Evolutionary conservation across 768 basidiomycete genomes (phyloP).

Genomic region (Boletus insuetus): DNA sequence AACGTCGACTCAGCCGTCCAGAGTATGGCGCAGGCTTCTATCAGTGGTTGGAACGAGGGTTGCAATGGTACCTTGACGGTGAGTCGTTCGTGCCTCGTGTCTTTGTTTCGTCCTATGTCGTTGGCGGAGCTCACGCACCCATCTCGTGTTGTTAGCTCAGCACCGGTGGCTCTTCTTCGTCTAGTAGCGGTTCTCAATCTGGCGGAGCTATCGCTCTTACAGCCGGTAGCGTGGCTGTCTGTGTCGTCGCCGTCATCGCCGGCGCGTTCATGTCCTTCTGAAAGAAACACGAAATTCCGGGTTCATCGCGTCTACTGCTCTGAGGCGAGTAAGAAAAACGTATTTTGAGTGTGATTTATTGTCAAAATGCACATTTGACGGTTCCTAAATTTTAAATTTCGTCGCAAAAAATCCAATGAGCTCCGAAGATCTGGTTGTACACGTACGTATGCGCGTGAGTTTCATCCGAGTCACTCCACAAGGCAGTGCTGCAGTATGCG

Average conservation of each 20-base stretch:
- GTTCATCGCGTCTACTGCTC: too few species aligned
- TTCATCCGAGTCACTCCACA: too few species aligned
- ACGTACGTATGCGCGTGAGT: too few species aligned
- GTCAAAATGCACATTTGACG: too few species aligned
- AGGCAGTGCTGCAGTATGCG: too few species aligned
- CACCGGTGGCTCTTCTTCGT: slow-evolving; percentile 1
- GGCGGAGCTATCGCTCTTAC: slow-evolving; percentile 5
- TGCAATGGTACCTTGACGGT: slow-evolving; percentile 22
- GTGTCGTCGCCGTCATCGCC: slow-evolving; percentile 7
- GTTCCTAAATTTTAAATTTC: too few species aligned
- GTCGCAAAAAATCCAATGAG: too few species aligned
- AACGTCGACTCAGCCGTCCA: not conserved
- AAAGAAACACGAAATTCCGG: not conserved
- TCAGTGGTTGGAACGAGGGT: slow-evolving; percentile 15
- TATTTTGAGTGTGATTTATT: too few species aligned
- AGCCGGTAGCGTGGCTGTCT: not conserved
- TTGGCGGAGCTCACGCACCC: too few species aligned
- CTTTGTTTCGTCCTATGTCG: not conserved
- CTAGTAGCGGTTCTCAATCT: not conserved
- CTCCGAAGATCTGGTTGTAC: too few species aligned
- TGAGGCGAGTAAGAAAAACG: too few species aligned
- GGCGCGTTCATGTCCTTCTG: slow-evolving; percentile 13
- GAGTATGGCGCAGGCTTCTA: slow-evolving; percentile 3
- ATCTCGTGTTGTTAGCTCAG: slow-evolving; percentile 4
- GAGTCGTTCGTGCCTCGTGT: not conserved